Base-by-base conservation (phyloP, 2,329 filamentous ascomycete species). In the Colletotrichum salicis region DNA sequence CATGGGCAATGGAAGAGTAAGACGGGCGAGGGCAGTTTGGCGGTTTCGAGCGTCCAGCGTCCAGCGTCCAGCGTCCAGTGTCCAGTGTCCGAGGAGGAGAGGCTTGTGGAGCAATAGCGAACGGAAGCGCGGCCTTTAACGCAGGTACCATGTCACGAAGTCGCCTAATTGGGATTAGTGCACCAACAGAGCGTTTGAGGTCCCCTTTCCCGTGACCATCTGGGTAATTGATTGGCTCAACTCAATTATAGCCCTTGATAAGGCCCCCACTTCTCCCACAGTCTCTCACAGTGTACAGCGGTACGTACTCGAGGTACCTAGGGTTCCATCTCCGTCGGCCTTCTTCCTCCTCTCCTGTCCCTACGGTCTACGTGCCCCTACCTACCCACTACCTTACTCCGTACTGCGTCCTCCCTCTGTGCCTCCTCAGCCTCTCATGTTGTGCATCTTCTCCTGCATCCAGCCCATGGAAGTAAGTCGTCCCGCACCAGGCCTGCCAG, bases 121-220 rank as follows among this genome's bases (percentile, higher is more conserved):
- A 27, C 6, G 51, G 63, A 52, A 63, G 68, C 45, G 68, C 54
- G 59, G 65, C 48, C 59, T 22, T 64, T 64, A 29, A 70, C 65
- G 70, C 70, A 72, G 69, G 65, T 71, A 71, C 69, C 54, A 41
- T 27, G 35, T 27, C 35, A 7, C 48, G 3, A 24, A 24, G 3
- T n/a, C 4, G 54, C 59, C 33, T 1, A 10, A 22, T 56, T 15
- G 15, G 59, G 70, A 5, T 54, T 72, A 72, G 70, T 54, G 59
- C 45, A n/a, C 37, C 59, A 70, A 56, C 55, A 57, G 55, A 72
- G 59, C 65, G 70, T 72, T 72, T 72, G 70, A 72, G 45, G 65
- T 61, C 55, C 65, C 59, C 57, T 70, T 70, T 56, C 55, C 65
- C 60, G 55, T 33, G 41, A 13, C 45, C 4, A 12, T 61, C n/a